Evolutionary conservation across 768 basidiomycete genomes (phyloP), one percentile per base, ranked within the genome.

Genomic region (Lentinula detonsa): DNA sequence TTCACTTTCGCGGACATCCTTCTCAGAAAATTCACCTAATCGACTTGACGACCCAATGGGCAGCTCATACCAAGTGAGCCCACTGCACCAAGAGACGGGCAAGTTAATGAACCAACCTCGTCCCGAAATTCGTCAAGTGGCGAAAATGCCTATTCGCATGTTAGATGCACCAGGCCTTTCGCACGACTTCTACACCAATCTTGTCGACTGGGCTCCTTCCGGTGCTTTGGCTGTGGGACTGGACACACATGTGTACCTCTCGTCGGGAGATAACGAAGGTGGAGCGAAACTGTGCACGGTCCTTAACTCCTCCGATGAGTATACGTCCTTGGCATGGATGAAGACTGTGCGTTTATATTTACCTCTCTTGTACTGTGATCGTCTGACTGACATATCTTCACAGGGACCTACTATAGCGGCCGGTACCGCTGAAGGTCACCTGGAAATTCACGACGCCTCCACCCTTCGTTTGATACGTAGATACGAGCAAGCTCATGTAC

Each of bases 131-230:
- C 78, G 89, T 53, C 79, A 73, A 51, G 82, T 90, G 1, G 79
- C 81, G 70, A 86, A 88, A 67, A 86, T 86, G 3, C 88, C 88
- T 2, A 90, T 87, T 74, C 84, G 89, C 63, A 88, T 90, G 1
- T 76, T 91, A 42, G 88, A 91, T 63, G 90, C 90, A 2, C 89
- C 88, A 0, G 88, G 90, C 34, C 76, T 91, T 5, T 85, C 86
- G n/a, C 88, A 90, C 66, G 89, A 90, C 69, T 91, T 89, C 72
- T 91, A 91, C 65, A 81, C 90, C 59, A 90, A 90, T 67, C 75
- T 90, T 8, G 86, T 91, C 33, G 88, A 90, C 54, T 90, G 89
- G 89, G 85, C 85, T 1, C 82, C 81, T 37, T 86, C 83, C 1
- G 90, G 90, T 65, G 79, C 88, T 1, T 81, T 91, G 1, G 87